Conservation (phyloP, 202 grass and related monocot genomes). For the Elaeis oleifera region DNA sequence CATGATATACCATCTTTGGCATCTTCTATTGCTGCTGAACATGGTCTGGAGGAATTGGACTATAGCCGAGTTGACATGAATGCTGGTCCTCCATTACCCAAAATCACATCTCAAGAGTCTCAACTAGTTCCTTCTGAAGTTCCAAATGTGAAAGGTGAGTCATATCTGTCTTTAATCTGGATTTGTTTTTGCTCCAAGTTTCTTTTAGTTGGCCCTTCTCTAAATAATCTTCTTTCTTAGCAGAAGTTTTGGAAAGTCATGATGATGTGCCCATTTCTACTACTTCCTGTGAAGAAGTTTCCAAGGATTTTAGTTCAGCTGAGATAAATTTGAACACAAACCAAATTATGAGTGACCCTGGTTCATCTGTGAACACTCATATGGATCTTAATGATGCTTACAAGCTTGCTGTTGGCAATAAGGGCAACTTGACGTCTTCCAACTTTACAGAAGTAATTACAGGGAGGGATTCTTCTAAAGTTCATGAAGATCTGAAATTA, state of each 20-base stretch:
- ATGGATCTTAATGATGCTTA: constrained; percentile 66
- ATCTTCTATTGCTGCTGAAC: constrained; percentile 16
- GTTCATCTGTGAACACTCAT: constrained; percentile 45
- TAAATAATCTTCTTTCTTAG: constrained; percentile 10
- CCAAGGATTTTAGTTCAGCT: constrained; percentile 15
- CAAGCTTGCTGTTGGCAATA: constrained; percentile 44
- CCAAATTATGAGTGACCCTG: constrained; percentile 24
- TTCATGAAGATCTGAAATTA: constrained; percentile 62
- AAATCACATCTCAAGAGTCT: background rate
- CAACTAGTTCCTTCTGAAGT: constrained; percentile 14
- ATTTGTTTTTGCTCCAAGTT: background rate
- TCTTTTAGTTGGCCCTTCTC: constrained; percentile 9
- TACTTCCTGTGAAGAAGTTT: constrained; percentile 28
- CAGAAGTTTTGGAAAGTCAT: constrained; percentile 27
- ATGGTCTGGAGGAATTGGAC: constrained; percentile 10
- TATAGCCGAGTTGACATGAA: constrained; percentile 14
- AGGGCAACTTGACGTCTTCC: constrained; percentile 38
- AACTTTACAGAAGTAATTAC: constrained; percentile 46
- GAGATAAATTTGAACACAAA: constrained; percentile 31
- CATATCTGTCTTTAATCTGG: background rate
- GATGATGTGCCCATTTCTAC: background rate
- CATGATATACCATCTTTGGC: constrained; percentile 8
- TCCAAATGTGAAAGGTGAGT: constrained; percentile 9
- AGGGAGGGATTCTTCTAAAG: constrained; percentile 43
- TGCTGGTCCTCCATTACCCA: constrained; percentile 3